Evolutionary conservation across 2,329 filamentous ascomycete species (phyloP).

Genomic region (Thyridium curvatum): DNA sequence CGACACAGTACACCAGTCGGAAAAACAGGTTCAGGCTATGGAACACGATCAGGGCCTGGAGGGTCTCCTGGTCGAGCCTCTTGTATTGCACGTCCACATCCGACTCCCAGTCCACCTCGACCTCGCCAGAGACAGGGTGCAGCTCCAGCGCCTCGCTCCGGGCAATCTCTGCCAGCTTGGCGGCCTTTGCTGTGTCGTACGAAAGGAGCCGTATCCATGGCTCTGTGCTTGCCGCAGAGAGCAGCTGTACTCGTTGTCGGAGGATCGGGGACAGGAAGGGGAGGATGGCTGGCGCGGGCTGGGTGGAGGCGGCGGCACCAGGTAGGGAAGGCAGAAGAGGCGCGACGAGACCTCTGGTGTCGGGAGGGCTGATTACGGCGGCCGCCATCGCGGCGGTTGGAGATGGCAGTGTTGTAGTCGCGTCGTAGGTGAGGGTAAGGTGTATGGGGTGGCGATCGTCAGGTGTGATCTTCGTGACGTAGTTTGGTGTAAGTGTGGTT

Average conservation of each 20-base stretch:
- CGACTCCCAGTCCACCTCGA: slow-evolving; percentile 64
- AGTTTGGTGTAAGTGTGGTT: no score
- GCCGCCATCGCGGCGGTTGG: slow-evolving; percentile 4
- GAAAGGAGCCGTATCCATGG: slow-evolving; percentile 70
- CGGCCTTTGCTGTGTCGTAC: slow-evolving; percentile 53
- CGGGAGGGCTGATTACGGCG: slow-evolving; percentile 31
- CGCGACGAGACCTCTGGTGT: slow-evolving; percentile 41
- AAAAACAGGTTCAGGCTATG: slow-evolving; percentile 54
- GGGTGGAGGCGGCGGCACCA: slow-evolving; percentile 49
- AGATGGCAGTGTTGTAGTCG: slow-evolving; percentile 1
- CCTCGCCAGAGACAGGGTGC: slow-evolving; percentile 75
- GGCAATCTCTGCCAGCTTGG: slow-evolving; percentile 55
- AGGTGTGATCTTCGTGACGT: no score
- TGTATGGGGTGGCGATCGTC: no score
- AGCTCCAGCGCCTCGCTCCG: slow-evolving; percentile 62
- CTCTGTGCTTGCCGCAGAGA: slow-evolving; percentile 52
- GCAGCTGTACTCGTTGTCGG: slow-evolving; percentile 58
- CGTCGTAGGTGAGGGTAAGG: no score
- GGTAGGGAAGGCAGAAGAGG: slow-evolving; percentile 55
- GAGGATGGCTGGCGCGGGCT: slow-evolving; percentile 50
- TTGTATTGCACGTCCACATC: slow-evolving; percentile 59
- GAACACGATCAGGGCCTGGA: slow-evolving; percentile 61
- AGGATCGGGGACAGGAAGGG: slow-evolving; percentile 60
- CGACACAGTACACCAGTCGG: slow-evolving; percentile 63
- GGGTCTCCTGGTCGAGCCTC: slow-evolving; percentile 68